phyloP scores from a whole-genome alignment of 2,329 filamentous ascomycete species.

The Sporothrix euskadiensis region DNA sequence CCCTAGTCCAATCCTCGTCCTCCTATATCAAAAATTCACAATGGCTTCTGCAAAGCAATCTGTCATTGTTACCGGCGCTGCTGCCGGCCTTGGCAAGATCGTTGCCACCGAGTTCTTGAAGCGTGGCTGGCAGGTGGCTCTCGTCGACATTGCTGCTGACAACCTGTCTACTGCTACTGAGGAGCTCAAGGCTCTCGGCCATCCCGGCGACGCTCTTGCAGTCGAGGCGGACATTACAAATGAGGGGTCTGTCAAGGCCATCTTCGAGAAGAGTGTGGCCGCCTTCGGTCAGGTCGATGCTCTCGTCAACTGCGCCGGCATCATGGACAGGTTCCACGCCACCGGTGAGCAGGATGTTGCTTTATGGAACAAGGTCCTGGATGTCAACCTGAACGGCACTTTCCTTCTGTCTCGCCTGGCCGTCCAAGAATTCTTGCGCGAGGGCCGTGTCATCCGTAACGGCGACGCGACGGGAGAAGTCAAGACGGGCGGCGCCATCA shows the following conservation, averaged over 20 bases:
- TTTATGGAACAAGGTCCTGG: conserved; percentile 56
- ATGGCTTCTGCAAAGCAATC: neutral
- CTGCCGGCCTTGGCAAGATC: conserved; percentile 7
- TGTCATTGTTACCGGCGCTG: conserved; percentile 16
- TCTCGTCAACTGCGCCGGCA: conserved; percentile 60
- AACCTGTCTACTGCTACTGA: neutral
- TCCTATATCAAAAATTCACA: neutral
- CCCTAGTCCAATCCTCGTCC: neutral
- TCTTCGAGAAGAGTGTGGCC: conserved; percentile 38
- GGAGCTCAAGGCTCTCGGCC: neutral
- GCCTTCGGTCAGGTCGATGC: conserved; percentile 49
- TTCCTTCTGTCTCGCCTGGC: conserved; percentile 41
- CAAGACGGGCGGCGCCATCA: conserved; percentile 5
- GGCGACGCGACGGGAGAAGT: neutral
- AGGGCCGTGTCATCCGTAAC: neutral
- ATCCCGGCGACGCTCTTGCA: neutral
- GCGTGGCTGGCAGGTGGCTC: conserved; percentile 14
- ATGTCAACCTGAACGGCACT: conserved; percentile 58
- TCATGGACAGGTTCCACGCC: conserved; percentile 58
- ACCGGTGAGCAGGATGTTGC: conserved; percentile 49
- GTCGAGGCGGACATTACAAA: conserved; percentile 37
- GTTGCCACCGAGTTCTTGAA: conserved; percentile 15
- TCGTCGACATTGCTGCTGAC: conserved; percentile 17
- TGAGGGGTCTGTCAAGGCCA: conserved; percentile 37
- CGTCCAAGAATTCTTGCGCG: neutral